Conservation (phyloP, 2,329 filamentous ascomycete species). For the Aurifilum marmelostoma region DNA sequence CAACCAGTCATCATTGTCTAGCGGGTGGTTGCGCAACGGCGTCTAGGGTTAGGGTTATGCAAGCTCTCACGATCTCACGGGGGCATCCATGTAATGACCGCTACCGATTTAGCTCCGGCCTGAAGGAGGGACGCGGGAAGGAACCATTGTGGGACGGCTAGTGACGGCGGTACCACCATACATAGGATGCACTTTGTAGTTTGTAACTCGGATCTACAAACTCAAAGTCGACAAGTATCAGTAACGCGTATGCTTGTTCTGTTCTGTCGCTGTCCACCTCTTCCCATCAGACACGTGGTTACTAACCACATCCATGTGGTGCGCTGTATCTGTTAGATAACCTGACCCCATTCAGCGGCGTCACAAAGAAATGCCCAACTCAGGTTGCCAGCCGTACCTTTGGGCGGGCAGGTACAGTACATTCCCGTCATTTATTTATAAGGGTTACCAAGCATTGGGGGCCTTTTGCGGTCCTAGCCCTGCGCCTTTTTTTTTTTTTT, state of each 20-base stretch:
- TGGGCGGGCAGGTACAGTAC: not conserved
- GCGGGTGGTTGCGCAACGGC: too few species aligned
- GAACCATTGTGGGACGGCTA: not conserved
- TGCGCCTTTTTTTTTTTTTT: constrained; percentile 1
- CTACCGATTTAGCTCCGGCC: not conserved
- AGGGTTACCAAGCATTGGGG: not conserved
- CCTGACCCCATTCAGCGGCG: not conserved
- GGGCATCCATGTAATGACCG: not conserved
- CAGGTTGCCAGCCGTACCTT: not conserved
- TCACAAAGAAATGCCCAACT: not conserved
- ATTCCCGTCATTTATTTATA: not conserved
- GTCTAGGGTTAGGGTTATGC: not conserved
- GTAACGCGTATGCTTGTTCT: not conserved
- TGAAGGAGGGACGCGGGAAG: not conserved
- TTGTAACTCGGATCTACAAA: not conserved
- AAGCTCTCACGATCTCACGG: not conserved
- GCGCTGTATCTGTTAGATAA: not conserved
- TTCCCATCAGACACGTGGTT: not conserved
- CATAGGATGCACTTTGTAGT: not conserved
- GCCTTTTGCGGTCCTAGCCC: not conserved
- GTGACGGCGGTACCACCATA: not conserved
- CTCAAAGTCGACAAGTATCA: not conserved
- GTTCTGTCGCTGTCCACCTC: not conserved
- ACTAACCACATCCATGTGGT: not conserved
- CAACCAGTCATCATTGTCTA: too few species aligned